Evolutionary conservation across 495 filamentous ascomycete species (phyloP).

Genomic region (Penicillium turbatum): DNA sequence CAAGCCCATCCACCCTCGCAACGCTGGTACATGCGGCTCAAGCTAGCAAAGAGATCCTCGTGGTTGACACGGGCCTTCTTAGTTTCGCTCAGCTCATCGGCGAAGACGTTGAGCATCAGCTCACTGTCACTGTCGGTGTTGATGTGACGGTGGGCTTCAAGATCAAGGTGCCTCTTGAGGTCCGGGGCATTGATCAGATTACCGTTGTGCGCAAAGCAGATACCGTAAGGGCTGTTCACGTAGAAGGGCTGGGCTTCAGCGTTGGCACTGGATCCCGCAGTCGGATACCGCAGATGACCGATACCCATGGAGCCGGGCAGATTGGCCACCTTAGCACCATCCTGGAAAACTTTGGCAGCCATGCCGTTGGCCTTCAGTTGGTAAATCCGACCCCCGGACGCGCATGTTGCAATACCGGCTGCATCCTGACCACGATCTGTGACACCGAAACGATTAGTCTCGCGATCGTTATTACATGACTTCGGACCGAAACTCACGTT

Average conservation of each 20-base stretch:
- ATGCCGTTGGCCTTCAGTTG: constrained; percentile 93
- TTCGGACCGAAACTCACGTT: constrained; percentile 45
- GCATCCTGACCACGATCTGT: constrained; percentile 80
- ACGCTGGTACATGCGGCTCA: constrained; percentile 68
- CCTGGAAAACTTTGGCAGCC: constrained; percentile 80
- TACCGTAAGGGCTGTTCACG: constrained; percentile 86
- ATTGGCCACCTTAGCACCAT: constrained; percentile 68
- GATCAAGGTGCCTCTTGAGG: constrained; percentile 73
- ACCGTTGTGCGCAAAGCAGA: constrained; percentile 71
- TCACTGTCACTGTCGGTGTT: constrained; percentile 97
- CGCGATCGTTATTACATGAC: constrained; percentile 1
- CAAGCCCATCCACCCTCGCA: constrained; percentile 85
- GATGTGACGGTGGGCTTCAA: constrained; percentile 89
- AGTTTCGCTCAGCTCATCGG: constrained; percentile 90
- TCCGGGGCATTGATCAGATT: constrained; percentile 92
- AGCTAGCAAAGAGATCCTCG: constrained; percentile 79
- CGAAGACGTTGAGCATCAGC: constrained; percentile 92
- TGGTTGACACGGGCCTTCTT: constrained; percentile 92
- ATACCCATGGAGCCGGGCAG: constrained; percentile 89
- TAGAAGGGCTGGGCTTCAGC: constrained; percentile 71
- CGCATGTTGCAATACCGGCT: constrained; percentile 77
- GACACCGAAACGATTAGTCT: constrained; percentile 16
- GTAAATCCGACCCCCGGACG: constrained; percentile 72
- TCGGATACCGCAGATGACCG: constrained; percentile 86
- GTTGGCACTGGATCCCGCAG: constrained; percentile 75